These are phyloP conservation scores for Echinosophora koreensis DNA, from an alignment of 306 rosid genomes.

Conservation along the genomic window DNA sequence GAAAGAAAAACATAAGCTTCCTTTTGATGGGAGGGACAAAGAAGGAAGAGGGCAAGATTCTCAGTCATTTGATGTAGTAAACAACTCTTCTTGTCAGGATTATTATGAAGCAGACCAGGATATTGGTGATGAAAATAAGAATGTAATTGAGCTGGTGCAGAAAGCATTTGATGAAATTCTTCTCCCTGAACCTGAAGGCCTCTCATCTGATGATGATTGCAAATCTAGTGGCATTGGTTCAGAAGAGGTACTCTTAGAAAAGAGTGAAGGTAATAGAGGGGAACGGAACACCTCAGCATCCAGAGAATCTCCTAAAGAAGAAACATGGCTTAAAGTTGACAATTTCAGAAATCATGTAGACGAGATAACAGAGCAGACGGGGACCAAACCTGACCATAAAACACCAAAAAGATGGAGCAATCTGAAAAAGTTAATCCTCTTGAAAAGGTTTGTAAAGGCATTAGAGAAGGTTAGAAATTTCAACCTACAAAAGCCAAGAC, in stretches of 20 bases:
- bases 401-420: slow-evolving; percentile 79
- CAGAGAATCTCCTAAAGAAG: slow-evolving; percentile 47
- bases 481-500: slow-evolving; percentile 47
- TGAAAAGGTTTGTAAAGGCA: slow-evolving; percentile 89
- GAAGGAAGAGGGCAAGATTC: slow-evolving; percentile 53
- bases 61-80: slow-evolving; percentile 29
- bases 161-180: slow-evolving; percentile 88
- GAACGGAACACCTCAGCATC: slow-evolving; percentile 40
- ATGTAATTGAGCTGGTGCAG: slow-evolving; percentile 70
- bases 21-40: slow-evolving; percentile 45
- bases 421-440: slow-evolving; percentile 71
- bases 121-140: slow-evolving; percentile 46
- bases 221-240: slow-evolving; percentile 46
- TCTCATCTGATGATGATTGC: slow-evolving; percentile 44
- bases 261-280: slow-evolving; percentile 47
- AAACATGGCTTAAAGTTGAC: slow-evolving; percentile 32
- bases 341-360: slow-evolving; percentile 38
- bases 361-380: slow-evolving; percentile 53
- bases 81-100: slow-evolving; percentile 46
- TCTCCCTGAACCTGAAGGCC: slow-evolving; percentile 72
- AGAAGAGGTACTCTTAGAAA: slow-evolving; percentile 42
- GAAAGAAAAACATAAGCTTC: slow-evolving; percentile 47
- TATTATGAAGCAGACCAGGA: slow-evolving; percentile 46
- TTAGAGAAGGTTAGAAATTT: slow-evolving; percentile 75
- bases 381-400: slow-evolving; percentile 50